These are phyloP conservation scores for Fusarium temperatum DNA, from an alignment of 2,329 filamentous ascomycete species.

Conservation along the genomic window DNA sequence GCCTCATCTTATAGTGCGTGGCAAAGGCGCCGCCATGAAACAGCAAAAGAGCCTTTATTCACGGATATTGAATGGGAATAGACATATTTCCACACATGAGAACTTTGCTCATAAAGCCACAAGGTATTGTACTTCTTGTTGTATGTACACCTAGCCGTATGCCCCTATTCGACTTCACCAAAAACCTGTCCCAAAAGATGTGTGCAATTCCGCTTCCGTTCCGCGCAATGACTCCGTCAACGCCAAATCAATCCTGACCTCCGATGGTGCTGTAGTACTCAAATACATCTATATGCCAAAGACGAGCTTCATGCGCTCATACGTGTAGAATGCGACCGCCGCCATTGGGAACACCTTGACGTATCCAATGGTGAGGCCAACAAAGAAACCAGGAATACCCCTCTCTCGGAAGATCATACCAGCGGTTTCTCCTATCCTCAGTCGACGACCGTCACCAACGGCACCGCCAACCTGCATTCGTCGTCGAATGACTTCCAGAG, in stretches of 20 bases:
- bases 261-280: conserved; percentile 3
- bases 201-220: conserved; percentile 24
- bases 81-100: not conserved
- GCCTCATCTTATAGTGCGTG: conserved; percentile 10
- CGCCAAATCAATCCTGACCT: conserved; percentile 29
- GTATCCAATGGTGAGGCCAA: conserved; percentile 94
- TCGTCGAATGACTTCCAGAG: conserved; percentile 88
- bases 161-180: not conserved
- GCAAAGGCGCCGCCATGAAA: not conserved
- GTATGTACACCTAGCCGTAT: conserved; percentile 21
- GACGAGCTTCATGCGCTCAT: conserved; percentile 69
- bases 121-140: conserved; percentile 5
- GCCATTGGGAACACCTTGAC: conserved; percentile 92
- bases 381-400: conserved; percentile 85
- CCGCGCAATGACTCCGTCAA: conserved; percentile 35
- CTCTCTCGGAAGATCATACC: conserved; percentile 77
- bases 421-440: conserved; percentile 83
- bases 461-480: conserved; percentile 97
- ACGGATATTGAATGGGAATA: conserved; percentile 6
- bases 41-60: not conserved
- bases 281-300: conserved; percentile 66
- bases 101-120: not conserved
- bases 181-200: conserved; percentile 19
- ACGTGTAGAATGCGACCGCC: conserved; percentile 74
- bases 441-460: conserved; percentile 84